Evolutionary conservation across 257 asterid genomes (phyloP), one percentile per base, ranked within the genome.

Genomic region (Schizonepeta tenuifolia): DNA sequence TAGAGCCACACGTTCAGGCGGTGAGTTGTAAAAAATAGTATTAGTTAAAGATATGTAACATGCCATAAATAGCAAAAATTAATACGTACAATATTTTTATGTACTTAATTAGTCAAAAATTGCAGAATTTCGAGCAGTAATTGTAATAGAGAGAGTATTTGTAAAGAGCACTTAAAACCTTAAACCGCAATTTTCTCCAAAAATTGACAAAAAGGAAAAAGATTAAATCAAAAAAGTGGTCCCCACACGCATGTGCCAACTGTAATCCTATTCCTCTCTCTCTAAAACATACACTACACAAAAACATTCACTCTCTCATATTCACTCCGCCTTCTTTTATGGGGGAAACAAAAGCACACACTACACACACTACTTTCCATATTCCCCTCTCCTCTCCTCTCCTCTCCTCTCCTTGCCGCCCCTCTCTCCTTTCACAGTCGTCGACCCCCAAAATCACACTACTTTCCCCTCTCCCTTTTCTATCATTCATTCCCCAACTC

Each of bases 191-290:
- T 24, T 12, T 50, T 28, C 36, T 50, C 67, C 41, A 4, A 31
- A 40, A 38, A 38, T 21, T 35, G 5, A 53, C 17, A 14, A 1
- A 51, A 14, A 5, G 10, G 17, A 3, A 7, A 20, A 4, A 15
- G 5, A 56, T 33, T 28, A 15, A 17, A 51, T 17, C 7, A 1
- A 3, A 36, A 22, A 12, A 20, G 74, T 79, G 80, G 83, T 24
- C 78, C 79, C 83, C 83, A 74, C 79, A 65, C 83, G 83, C 74
- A 63, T 74, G 77, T 69, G 79, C 80, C 79, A 74, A 12, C 83
- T 79, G 80, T 79, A 69, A 47, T 58, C 80, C 79, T 63, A 26
- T 61, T 26, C 17, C 58, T 38, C 74, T 58, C 75, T 55, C 64
- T 43, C 20, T 2, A 35, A 55, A 14, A 50, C 11, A 54, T 67